Percentiles rank a stretch among this genome's conserved stretches.
phyloP scores from a whole-genome alignment of 1,139 yeast genomes.

The Pichia sp. region DNA sequence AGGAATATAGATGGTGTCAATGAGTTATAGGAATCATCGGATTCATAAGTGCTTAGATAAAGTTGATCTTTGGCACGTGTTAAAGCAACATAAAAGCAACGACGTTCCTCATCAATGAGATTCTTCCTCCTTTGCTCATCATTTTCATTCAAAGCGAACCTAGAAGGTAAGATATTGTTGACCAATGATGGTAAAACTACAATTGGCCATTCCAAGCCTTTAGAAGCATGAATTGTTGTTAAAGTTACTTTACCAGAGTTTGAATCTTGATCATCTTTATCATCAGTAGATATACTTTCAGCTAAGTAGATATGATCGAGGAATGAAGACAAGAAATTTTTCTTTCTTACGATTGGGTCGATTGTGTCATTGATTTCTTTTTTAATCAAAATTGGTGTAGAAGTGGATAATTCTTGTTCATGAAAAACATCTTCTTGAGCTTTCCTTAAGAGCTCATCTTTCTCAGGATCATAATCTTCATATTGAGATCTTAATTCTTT shows the following conservation, averaged over 20 bases:
- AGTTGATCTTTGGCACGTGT: conserved; percentile 61
- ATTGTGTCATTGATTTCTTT: background rate
- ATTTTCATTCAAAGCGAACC: conserved; percentile 19
- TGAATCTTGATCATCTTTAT: conserved; percentile 6
- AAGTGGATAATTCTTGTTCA: background rate
- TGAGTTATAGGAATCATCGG: background rate
- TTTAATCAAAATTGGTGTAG: background rate
- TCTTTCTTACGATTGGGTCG: background rate
- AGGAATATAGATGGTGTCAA: conserved; percentile 1
- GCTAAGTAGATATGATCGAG: conserved; percentile 52
- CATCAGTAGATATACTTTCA: conserved; percentile 29
- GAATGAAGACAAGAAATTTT: conserved; percentile 40
- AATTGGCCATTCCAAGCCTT: conserved; percentile 92
- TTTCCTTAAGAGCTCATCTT: conserved; percentile 18
- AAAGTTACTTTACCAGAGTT: conserved; percentile 29
- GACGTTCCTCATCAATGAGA: conserved; percentile 57
- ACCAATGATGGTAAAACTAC: conserved; percentile 73
- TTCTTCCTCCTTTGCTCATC: conserved; percentile 16
- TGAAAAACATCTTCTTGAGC: conserved; percentile 16
- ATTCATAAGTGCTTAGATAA: conserved; percentile 19
- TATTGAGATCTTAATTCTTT: conserved; percentile 24
- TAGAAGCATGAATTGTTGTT: conserved; percentile 80
- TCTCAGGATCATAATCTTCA: conserved; percentile 21
- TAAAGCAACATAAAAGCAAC: conserved; percentile 81
- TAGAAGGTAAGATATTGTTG: conserved; percentile 37